Conservation (phyloP, 2,329 filamentous ascomycete genomes). For the Fusarium sp. region DNA sequence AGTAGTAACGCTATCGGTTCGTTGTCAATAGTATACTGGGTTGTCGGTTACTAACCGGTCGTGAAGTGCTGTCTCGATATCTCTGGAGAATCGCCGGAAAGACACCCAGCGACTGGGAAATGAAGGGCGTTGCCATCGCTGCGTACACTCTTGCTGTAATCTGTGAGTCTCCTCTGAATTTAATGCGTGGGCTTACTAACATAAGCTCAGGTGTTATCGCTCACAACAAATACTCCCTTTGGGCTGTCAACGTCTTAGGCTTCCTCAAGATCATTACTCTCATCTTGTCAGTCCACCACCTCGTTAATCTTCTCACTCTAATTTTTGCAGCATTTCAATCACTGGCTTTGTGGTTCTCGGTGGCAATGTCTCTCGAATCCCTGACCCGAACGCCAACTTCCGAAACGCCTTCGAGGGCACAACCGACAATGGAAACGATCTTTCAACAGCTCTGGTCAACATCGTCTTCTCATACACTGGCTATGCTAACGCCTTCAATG, state of each 20-base stretch:
- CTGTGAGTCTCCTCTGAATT: not conserved
- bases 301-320: conserved; percentile 23
- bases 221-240: conserved; percentile 65
- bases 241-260: conserved; percentile 64
- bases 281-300: conserved; percentile 58
- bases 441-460: conserved; percentile 60
- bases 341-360: conserved; percentile 68
- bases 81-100: conserved; percentile 64
- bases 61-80: conserved; percentile 66
- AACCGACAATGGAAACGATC: conserved; percentile 47
- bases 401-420: conserved; percentile 48
- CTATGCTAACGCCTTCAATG: conserved; percentile 67
- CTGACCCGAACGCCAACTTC: conserved; percentile 48
- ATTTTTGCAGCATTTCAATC: conserved; percentile 53
- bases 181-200: too few species aligned
- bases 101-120: conserved; percentile 64
- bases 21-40: accelerated
- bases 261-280: conserved; percentile 67
- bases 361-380: conserved; percentile 43
- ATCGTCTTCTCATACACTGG: conserved; percentile 67
- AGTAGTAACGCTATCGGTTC: conserved; percentile 67
- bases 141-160: conserved; percentile 64
- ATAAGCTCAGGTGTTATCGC: conserved; percentile 54
- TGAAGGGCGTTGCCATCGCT: conserved; percentile 72
- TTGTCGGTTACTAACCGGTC: not conserved